Evolutionary conservation across 768 basidiomycete species (phyloP), one percentile per base, ranked within the genome.

Genomic region (Suillus tomentosus): DNA sequence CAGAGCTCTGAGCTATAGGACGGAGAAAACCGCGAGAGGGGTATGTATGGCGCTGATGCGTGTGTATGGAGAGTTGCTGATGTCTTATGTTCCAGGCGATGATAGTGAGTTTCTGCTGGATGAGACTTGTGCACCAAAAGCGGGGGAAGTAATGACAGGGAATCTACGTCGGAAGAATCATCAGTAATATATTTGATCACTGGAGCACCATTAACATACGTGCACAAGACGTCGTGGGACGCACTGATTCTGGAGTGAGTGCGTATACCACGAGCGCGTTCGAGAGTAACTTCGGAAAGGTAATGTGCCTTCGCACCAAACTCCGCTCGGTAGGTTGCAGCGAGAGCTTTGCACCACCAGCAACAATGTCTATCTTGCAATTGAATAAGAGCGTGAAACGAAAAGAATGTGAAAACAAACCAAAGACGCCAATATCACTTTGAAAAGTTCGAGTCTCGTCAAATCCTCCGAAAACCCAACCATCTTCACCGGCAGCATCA

Each of bases 221-320:
- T 62, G 66, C 45, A 67, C 81, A 82, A 0, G 71, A 67, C 8
- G 66, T 2, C 5, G 55, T 60, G 37, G 62, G 61, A 50, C 62
- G 51, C 15, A 40, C 57, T 34, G 70, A 69, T 11, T 56, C 73
- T 19, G 86, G 80, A 14, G 74, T 76, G 11, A 88, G 68, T 37
- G 80, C 81, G 71, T 95, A 94, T 3, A 87, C 88, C 17, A 93
- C 65, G 1, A 95, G 78, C 0, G 85, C 84, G 64, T 84, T 85
- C 6, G 85, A 84, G 11, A 87, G 74, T 2, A 92, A 70, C 60
- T 77, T 79, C 3, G 90, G 86, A 62, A 93, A 78, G 10, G 72
- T 71, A 31, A 90, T 75, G 1, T 79, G 70, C 15, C 80, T 80
- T 22, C 74, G 79, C 34, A 87, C 70, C 1, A 78, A 71, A n/a